Percentiles rank a stretch among this genome's conserved stretches.
Conservation (phyloP, 2,329 filamentous ascomycete genomes). For the Botrytis elliptica region DNA sequence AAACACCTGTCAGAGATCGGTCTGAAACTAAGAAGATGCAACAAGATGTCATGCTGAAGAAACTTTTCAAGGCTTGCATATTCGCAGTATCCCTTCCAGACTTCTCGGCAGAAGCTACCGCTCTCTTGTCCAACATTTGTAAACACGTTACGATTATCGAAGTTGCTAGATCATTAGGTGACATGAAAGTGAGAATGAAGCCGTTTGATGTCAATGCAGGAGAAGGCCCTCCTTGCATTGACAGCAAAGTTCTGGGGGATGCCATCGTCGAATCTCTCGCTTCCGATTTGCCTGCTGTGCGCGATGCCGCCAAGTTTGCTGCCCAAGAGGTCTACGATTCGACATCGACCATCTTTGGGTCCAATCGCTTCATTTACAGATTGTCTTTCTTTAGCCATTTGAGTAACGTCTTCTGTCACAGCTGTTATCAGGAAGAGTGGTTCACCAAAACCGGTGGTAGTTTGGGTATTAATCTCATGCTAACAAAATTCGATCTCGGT, state of each 20-base stretch:
- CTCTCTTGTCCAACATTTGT: conserved; percentile 77
- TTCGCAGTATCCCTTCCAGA: conserved; percentile 80
- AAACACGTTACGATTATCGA: conserved; percentile 90
- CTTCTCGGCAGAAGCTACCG: conserved; percentile 71
- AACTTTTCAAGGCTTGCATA: conserved; percentile 84
- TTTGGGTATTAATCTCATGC: conserved; percentile 82
- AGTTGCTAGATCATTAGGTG: conserved; percentile 78
- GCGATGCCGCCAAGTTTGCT: conserved; percentile 77
- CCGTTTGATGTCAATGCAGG: conserved; percentile 83
- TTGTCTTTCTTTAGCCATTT: conserved; percentile 84
- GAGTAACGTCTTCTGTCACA: conserved; percentile 83
- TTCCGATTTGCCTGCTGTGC: conserved; percentile 76
- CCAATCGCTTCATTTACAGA: conserved; percentile 65
- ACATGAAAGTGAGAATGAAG: conserved; percentile 71
- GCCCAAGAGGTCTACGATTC: conserved; percentile 77
- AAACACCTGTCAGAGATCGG: conserved; percentile 72
- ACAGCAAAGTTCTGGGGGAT: conserved; percentile 82
- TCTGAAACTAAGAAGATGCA: conserved; percentile 84
- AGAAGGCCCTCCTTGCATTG: conserved; percentile 83
- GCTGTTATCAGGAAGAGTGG: conserved; percentile 97
- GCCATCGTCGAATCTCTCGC: conserved; percentile 87
- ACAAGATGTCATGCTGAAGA: conserved; percentile 80
- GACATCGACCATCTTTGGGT: conserved; percentile 75
- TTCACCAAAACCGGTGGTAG: conserved; percentile 95
- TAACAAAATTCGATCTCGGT: conserved; percentile 80